Evolutionary conservation across 2,329 filamentous ascomycete genomes (phyloP), one percentile per base, ranked within the genome.

Genomic region (Talaromyces sp.): DNA sequence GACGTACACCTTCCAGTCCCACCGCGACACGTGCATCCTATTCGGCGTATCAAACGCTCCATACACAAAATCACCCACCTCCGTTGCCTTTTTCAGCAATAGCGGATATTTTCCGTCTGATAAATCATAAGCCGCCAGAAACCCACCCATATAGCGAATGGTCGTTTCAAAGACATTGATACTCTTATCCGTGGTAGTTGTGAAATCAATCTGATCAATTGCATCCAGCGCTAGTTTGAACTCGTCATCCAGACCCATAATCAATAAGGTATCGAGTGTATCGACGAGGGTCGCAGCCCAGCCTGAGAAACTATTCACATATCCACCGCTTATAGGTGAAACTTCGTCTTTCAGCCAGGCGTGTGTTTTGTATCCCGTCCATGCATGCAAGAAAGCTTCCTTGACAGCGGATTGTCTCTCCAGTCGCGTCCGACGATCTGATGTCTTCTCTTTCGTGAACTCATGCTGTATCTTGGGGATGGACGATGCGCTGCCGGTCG

Each of bases 81-180:
- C 90, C n/a, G 88, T 83, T 0, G 92, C 91, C 79, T 96, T 95
- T 66, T 88, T 84, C 22, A 96, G 82, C 15, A 96, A 81, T 35
- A 90, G 82, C 25, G 85, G 81, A 72, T 96, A 89, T 67, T 82
- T 82, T 1, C 85, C 87, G n/a, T 87, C 87, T 65, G 90, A 93
- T 63, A 97, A 83, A 78, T 98, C 94, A 75, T 94, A 96, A 15
- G 93, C 93, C 31, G 87, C 88, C 56, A 98, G 74, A 43, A 98
- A 82, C 0, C 94, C 94, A 31, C 94, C 94, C 13, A 98, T 84
- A 72, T 97, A 97, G 62, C 94, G 87, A 73, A 98, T 97, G 19
- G 89, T 92, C 0, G 93, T 96, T 78, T 97, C 93, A 71, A 97
- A 97, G 9, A 96, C 85, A 54, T 93, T 93, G 57, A 97, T 94